A percentile compares a stretch with the other conserved stretches of the same genome.
phyloP scores from a whole-genome alignment of 2,329 filamentous ascomycete species.

The Periglandula ipomoeae region DNA sequence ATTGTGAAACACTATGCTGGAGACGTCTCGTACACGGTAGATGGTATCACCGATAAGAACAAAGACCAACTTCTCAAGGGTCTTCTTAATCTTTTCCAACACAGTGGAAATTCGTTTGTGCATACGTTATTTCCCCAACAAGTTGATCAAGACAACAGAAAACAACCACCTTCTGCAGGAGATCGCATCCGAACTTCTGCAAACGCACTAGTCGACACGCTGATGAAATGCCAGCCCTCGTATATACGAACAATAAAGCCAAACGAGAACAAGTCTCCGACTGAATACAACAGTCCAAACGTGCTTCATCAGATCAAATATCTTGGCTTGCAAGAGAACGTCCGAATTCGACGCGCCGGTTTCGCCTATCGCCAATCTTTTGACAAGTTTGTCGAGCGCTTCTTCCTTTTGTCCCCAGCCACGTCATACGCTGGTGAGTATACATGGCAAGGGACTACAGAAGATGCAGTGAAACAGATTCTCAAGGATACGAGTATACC shows the following conservation, averaged over 20 bases:
- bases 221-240: constrained; percentile 96
- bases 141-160: constrained; percentile 91
- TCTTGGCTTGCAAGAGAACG: constrained; percentile 97
- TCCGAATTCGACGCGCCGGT: constrained; percentile 88
- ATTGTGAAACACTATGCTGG: constrained; percentile 99
- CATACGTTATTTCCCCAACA: constrained; percentile 85
- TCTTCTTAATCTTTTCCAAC: constrained; percentile 74
- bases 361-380: constrained; percentile 97
- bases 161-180: constrained; percentile 86
- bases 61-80: constrained; percentile 97
- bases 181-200: constrained; percentile 94
- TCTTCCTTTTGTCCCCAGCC: constrained; percentile 88
- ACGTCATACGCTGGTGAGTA: constrained; percentile 96
- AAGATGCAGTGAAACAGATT: constrained; percentile 84
- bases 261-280: constrained; percentile 95
- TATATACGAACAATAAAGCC: constrained; percentile 99
- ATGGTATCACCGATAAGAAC: constrained; percentile 99
- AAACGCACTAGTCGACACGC: constrained; percentile 84
- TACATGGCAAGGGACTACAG: constrained; percentile 83
- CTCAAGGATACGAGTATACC: constrained; percentile 95
- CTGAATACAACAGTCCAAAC: constrained; percentile 84
- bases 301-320: constrained; percentile 99
- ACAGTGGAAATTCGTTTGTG: constrained; percentile 76
- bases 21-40: constrained; percentile 88
- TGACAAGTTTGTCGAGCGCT: constrained; percentile 96